Conservation (phyloP, 768 basidiomycete species). For the Boletus barrowsii region DNA sequence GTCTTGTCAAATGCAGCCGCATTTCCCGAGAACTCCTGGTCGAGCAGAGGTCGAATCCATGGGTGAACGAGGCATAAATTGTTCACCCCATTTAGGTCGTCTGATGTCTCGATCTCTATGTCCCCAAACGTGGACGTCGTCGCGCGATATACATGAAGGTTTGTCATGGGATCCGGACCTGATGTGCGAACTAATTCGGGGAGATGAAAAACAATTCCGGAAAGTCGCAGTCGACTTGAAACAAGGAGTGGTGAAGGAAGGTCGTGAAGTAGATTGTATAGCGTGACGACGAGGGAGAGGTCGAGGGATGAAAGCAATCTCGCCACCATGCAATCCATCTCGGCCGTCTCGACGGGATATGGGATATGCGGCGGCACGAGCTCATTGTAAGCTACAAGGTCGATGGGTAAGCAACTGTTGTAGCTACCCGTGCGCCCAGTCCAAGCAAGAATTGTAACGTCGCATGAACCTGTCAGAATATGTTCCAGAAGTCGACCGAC, state of each 20-base stretch:
- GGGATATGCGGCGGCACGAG: neutral
- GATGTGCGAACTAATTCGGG: no score
- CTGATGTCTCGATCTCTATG: no score
- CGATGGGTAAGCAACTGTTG: neutral
- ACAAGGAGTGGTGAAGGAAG: neutral
- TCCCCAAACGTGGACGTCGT: no score
- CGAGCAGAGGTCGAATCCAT: no score
- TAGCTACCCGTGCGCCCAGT: neutral
- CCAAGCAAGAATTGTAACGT: conserved; percentile 9
- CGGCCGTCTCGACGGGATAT: neutral
- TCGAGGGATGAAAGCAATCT: neutral
- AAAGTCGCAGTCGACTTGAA: neutral
- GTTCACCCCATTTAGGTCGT: no score
- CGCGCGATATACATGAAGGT: no score
- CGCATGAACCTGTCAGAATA: neutral
- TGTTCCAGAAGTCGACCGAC: conserved; percentile 8
- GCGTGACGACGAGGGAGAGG: neutral
- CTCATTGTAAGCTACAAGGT: neutral
- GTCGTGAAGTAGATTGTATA: neutral
- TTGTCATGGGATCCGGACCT: no score
- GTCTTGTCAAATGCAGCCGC: neutral
- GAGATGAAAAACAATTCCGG: conserved; percentile 1
- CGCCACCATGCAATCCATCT: neutral
- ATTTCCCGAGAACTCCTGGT: neutral
- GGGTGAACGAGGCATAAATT: no score